These are phyloP conservation scores for Ramichloridium luteum DNA, from an alignment of 2,329 filamentous ascomycete species.

Conservation along the genomic window DNA sequence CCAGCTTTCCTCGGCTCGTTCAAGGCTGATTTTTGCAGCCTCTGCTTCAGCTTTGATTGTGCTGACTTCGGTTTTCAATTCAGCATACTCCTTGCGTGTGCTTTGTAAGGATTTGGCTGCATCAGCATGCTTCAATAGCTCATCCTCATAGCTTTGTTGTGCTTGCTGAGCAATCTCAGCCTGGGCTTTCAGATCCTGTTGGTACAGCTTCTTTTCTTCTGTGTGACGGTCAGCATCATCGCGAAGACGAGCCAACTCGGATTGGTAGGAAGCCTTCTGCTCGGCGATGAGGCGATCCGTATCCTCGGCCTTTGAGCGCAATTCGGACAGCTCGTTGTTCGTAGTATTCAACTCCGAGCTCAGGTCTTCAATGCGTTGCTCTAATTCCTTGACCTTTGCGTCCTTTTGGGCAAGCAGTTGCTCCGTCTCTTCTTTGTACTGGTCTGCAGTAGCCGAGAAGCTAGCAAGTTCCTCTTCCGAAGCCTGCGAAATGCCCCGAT, in stretches of 20 bases:
- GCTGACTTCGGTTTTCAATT: slow-evolving; percentile 66
- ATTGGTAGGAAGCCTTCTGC: slow-evolving; percentile 66
- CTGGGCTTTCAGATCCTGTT: slow-evolving; percentile 84
- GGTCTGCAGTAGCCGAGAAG: slow-evolving; percentile 66
- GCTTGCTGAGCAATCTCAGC: slow-evolving; percentile 86
- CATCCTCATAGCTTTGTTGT: slow-evolving; percentile 89
- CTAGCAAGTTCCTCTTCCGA: slow-evolving; percentile 79
- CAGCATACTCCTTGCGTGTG: slow-evolving; percentile 67
- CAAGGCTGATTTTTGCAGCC: slow-evolving; percentile 65
- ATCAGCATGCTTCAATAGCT: slow-evolving; percentile 88
- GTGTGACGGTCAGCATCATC: slow-evolving; percentile 71
- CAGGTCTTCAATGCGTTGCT: slow-evolving; percentile 73
- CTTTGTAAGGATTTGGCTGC: slow-evolving; percentile 76
- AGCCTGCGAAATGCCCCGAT: slow-evolving; percentile 74
- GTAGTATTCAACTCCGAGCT: slow-evolving; percentile 68
- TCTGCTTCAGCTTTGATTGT: slow-evolving; percentile 70
- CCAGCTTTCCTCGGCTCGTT: slow-evolving; percentile 80
- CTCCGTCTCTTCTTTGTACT: slow-evolving; percentile 81
- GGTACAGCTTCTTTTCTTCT: slow-evolving; percentile 70
- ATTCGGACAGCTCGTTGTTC: slow-evolving; percentile 66
- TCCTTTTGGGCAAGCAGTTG: slow-evolving; percentile 64
- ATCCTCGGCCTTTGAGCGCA: slow-evolving; percentile 73
- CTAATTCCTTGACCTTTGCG: slow-evolving; percentile 63
- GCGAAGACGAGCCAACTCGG: slow-evolving; percentile 68
- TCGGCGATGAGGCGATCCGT: slow-evolving; percentile 59